These are phyloP conservation scores for Naumovozyma baii DNA, from an alignment of 805 yeast species.

Conservation along the genomic window DNA sequence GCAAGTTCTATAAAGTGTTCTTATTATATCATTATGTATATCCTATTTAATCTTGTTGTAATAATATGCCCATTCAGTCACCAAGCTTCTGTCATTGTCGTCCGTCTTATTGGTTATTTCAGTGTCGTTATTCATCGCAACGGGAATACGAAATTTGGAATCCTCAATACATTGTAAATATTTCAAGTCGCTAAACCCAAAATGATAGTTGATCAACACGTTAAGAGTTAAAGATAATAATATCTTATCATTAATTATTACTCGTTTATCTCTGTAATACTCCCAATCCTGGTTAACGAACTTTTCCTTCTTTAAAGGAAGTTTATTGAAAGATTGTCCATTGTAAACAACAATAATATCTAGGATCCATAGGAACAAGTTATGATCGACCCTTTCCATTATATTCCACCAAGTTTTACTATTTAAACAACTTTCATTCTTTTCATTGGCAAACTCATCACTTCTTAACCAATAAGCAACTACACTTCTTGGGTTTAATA, in stretches of 20 bases:
- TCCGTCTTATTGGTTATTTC: slow-evolving; percentile 11
- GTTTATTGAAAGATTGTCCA: slow-evolving; percentile 19
- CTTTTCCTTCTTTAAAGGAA: slow-evolving; percentile 22
- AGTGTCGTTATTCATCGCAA: slow-evolving; percentile 5
- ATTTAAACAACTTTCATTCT: slow-evolving; percentile 17
- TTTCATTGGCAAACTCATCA: slow-evolving; percentile 25
- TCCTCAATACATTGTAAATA: slow-evolving; percentile 20
- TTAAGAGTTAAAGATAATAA: slow-evolving; percentile 33
- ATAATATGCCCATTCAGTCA: slow-evolving; percentile 25
- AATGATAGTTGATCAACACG: slow-evolving; percentile 40
- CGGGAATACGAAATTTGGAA: slow-evolving; percentile 15
- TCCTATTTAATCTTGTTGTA: slow-evolving; percentile 19
- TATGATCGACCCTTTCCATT: slow-evolving; percentile 23
- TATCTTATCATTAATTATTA: slow-evolving; percentile 31
- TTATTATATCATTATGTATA: no score
- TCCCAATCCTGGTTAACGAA: slow-evolving; percentile 19
- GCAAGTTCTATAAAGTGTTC: no score
- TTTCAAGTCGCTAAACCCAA: slow-evolving; percentile 35
- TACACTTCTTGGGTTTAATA: slow-evolving; percentile 24
- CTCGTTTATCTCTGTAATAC: slow-evolving; percentile 26
- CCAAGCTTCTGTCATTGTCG: slow-evolving; percentile 7
- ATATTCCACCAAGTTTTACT: slow-evolving; percentile 26
- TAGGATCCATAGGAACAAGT: slow-evolving; percentile 26
- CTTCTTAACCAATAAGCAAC: slow-evolving; percentile 20
- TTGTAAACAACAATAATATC: slow-evolving; percentile 26